Percentiles rank a stretch among this genome's conserved stretches.
phyloP scores from a whole-genome alignment of 1,284 basidiomycete species.

The Fomitopsis schrenkii region DNA sequence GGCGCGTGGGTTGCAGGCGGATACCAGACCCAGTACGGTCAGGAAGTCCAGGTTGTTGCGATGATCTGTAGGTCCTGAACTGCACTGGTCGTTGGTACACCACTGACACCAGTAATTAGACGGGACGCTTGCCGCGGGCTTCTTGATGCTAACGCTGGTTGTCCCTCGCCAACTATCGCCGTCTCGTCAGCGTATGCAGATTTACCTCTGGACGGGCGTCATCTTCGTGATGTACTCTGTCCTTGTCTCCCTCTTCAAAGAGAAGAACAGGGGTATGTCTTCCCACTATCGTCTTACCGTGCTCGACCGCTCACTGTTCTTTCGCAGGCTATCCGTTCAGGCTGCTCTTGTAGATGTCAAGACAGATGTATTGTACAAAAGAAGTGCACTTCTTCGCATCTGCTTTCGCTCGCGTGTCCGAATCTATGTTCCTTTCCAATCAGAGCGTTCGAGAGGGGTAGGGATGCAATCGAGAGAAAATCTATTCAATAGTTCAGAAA shows the following conservation, averaged over 20 bases:
- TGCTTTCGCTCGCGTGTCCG: background rate
- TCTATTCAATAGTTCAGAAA: background rate
- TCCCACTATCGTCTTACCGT: background rate
- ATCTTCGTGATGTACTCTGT: conserved; percentile 86
- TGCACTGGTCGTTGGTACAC: background rate
- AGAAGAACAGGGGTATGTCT: conserved; percentile 82
- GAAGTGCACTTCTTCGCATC: background rate
- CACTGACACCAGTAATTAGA: conserved; percentile 44
- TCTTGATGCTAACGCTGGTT: conserved; percentile 80
- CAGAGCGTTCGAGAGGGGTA: background rate
- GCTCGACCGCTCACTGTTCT: background rate
- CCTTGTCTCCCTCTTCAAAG: conserved; percentile 83
- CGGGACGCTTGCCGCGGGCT: conserved; percentile 75
- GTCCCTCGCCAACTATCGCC: conserved; percentile 80
- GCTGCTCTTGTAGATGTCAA: conserved; percentile 45
- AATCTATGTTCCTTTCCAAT: background rate
- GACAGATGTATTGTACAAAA: background rate
- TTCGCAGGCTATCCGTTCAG: conserved; percentile 73
- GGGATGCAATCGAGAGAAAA: background rate
- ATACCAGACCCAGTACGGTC: conserved; percentile 88
- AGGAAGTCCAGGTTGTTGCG: conserved; percentile 88
- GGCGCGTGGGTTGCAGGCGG: conserved; percentile 85
- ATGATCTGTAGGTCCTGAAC: conserved; percentile 69
- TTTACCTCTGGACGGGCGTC: conserved; percentile 88
- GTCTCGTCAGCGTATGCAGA: conserved; percentile 74